Conservation (phyloP, 352 stramenopile species). For the Pythium coloratum region DNA sequence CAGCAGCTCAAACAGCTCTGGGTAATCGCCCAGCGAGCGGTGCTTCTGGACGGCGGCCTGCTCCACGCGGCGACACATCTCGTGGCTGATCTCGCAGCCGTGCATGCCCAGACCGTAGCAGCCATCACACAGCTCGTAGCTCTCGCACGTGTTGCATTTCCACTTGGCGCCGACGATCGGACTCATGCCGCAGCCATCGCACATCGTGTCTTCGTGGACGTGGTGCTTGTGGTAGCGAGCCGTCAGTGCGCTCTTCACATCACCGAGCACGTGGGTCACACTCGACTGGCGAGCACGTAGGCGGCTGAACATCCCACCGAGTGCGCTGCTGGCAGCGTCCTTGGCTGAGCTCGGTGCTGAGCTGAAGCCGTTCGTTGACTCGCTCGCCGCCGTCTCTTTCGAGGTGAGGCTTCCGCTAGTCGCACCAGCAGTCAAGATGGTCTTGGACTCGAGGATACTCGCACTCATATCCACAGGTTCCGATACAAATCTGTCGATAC, state of each 20-base stretch:
- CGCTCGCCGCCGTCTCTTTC: background rate
- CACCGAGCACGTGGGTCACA: constrained; percentile 50
- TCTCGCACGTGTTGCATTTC: constrained; percentile 74
- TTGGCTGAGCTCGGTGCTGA: constrained; percentile 28
- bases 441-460: constrained; percentile 55
- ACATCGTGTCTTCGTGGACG: constrained; percentile 79
- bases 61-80: constrained; percentile 68
- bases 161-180: constrained; percentile 77
- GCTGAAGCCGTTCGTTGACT: background rate
- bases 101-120: constrained; percentile 74
- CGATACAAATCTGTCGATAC: constrained; percentile 55
- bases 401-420: background rate
- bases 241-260: constrained; percentile 56
- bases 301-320: constrained; percentile 49
- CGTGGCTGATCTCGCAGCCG: constrained; percentile 68
- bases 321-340: constrained; percentile 11
- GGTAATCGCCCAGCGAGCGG: constrained; percentile 50
- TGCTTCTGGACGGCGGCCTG: constrained; percentile 54
- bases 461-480: constrained; percentile 62
- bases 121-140: constrained; percentile 62
- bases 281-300: constrained; percentile 44
- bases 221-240: constrained; percentile 61
- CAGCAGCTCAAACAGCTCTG: constrained; percentile 71
- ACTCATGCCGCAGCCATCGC: constrained; percentile 73
- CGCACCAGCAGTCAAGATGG: constrained; percentile 36